Percentiles rank a stretch among this genome's conserved stretches.
Conservation (phyloP, 2,329 filamentous ascomycete species). For the Cytospora paraplurivora region DNA sequence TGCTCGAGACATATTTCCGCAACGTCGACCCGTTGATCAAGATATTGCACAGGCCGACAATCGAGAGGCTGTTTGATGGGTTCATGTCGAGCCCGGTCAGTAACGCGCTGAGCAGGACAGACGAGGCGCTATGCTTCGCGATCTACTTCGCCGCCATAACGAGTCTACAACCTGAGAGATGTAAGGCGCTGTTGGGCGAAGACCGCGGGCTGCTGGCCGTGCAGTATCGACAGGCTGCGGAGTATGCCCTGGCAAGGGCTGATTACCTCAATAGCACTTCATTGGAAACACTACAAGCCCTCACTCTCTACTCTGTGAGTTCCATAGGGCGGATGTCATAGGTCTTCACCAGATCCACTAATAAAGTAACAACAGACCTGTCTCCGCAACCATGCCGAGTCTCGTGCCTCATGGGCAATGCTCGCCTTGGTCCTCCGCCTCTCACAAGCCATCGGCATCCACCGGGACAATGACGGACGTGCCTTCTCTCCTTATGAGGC, state of each 20-base stretch:
- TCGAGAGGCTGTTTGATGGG: constrained; percentile 35
- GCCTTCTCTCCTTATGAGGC: constrained; percentile 52
- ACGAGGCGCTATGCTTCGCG: constrained; percentile 45
- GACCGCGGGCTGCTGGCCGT: constrained; percentile 38
- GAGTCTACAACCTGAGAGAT: constrained; percentile 39
- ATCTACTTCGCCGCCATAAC: constrained; percentile 47
- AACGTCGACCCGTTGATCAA: constrained; percentile 50
- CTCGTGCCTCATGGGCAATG: constrained; percentile 47
- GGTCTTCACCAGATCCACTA: too few relatives aligned
- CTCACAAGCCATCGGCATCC: constrained; percentile 46
- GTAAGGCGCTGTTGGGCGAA: constrained; percentile 39
- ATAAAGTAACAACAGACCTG: constrained; percentile 35
- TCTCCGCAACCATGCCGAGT: constrained; percentile 41
- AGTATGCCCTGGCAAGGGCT: constrained; percentile 44
- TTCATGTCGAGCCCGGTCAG: constrained; percentile 34
- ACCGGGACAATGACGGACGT: constrained; percentile 45
- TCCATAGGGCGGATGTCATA: background rate
- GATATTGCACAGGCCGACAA: constrained; percentile 47
- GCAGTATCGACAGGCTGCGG: constrained; percentile 40
- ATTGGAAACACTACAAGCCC: constrained; percentile 45
- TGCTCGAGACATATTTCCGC: constrained; percentile 41
- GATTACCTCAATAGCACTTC: constrained; percentile 47
- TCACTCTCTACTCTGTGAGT: constrained; percentile 44
- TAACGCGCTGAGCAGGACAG: constrained; percentile 29
- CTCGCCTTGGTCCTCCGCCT: constrained; percentile 46